Conservation (phyloP, 148 eudicot species). For the Beta vulgaris region DNA sequence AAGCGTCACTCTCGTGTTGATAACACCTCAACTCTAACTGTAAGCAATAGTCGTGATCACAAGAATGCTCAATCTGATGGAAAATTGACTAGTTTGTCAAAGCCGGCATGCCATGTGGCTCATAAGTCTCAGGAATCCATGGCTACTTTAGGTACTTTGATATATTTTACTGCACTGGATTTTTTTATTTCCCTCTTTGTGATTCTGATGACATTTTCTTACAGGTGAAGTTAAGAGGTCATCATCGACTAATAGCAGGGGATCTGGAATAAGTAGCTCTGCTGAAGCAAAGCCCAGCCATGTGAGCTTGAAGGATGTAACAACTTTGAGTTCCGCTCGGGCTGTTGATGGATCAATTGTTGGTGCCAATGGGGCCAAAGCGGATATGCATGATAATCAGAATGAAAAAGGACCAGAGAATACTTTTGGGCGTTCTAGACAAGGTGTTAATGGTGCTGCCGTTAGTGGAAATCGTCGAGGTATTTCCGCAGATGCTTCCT, state of each 20-base stretch:
- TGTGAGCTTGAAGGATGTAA: constrained; percentile 33
- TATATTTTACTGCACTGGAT: constrained; percentile 2
- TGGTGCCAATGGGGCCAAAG: constrained; percentile 37
- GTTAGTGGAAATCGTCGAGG: constrained; percentile 32
- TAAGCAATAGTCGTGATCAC: constrained; percentile 39
- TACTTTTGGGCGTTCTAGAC: constrained; percentile 36
- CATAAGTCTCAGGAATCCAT: constrained; percentile 40
- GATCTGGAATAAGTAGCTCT: constrained; percentile 40
- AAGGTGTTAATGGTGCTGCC: constrained; percentile 31
- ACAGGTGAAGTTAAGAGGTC: constrained; percentile 65
- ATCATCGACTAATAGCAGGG: constrained; percentile 32
- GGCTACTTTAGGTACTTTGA: constrained; percentile 36
- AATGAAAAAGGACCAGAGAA: constrained; percentile 45
- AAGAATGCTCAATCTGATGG: constrained; percentile 47
- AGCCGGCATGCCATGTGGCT: constrained; percentile 35
- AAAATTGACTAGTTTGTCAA: constrained; percentile 36
- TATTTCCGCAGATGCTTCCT: constrained; percentile 36
- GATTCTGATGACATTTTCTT: constrained; percentile 3
- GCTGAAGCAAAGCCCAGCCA: constrained; percentile 43
- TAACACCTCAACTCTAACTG: constrained; percentile 30
- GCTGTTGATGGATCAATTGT: constrained; percentile 35
- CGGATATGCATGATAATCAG: constrained; percentile 35
- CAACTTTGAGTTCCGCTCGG: constrained; percentile 24
- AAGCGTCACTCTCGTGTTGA: constrained; percentile 37
- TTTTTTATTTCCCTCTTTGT: constrained; percentile 12